These are phyloP conservation scores for Coemansia aciculifera DNA, from an alignment of 192 early-diverging fungal species.

Conservation along the genomic window DNA sequence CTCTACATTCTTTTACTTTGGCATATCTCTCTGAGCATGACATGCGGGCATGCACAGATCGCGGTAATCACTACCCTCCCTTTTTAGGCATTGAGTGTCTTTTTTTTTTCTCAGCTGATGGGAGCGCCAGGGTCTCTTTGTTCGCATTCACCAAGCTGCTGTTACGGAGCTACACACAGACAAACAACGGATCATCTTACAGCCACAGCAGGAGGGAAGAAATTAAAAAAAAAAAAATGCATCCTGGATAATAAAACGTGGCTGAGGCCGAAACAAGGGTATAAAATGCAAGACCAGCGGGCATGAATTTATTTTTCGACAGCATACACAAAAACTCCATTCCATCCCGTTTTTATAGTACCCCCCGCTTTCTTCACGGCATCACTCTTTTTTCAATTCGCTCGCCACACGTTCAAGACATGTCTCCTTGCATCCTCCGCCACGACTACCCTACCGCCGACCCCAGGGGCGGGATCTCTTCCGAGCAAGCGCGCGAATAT, in stretches of 20 bases:
- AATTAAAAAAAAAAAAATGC: not conserved
- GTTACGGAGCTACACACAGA: slow-evolving; percentile 7
- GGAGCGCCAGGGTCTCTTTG: not conserved
- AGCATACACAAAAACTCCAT: not conserved
- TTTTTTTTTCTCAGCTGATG: not conserved
- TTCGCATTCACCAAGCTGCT: not conserved
- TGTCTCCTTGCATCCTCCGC: slow-evolving; percentile 16
- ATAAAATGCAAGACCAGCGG: not conserved
- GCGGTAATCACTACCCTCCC: not conserved
- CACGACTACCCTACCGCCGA: slow-evolving; percentile 42
- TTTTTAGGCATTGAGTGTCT: not conserved
- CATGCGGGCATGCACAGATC: slow-evolving; percentile 6
- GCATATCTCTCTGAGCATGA: not conserved
- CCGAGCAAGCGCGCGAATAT: slow-evolving; percentile 28
- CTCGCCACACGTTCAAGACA: not conserved
- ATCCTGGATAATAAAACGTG: slow-evolving; percentile 6
- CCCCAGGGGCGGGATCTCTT: slow-evolving; percentile 20
- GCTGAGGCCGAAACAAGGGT: not conserved
- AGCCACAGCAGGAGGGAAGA: not conserved
- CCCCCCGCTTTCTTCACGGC: not conserved
- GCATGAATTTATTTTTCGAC: not conserved
- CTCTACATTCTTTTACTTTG: not conserved
- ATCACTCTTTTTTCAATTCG: not conserved
- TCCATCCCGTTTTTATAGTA: not conserved
- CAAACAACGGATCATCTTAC: not conserved